Conservation (phyloP, 768 basidiomycete species). For the Pleurotus pulmonarius region DNA sequence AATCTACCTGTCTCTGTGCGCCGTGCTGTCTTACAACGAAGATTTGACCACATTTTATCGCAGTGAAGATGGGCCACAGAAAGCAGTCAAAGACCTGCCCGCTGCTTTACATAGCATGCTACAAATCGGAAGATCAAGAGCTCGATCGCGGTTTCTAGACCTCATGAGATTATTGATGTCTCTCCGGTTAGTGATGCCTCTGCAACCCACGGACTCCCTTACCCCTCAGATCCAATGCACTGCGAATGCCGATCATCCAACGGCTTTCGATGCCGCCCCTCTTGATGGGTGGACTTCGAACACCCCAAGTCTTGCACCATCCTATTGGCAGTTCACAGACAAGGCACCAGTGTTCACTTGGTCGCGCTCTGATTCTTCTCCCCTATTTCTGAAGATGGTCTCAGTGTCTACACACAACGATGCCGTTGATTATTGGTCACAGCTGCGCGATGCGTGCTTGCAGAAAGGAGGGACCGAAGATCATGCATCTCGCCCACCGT, state of each 20-base stretch:
- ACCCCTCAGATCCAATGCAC: conserved; percentile 43
- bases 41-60: conserved; percentile 51
- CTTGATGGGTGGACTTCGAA: conserved; percentile 41
- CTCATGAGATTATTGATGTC: conserved; percentile 54
- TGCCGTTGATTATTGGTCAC: conserved; percentile 53
- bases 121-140: conserved; percentile 55
- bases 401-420: conserved; percentile 34
- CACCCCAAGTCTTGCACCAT: conserved; percentile 45
- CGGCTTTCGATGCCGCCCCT: conserved; percentile 40
- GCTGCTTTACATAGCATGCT: conserved; percentile 43
- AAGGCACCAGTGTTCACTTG: conserved; percentile 58
- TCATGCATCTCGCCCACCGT: too few relatives aligned
- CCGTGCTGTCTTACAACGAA: conserved; percentile 51
- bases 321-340: conserved; percentile 61
- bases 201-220: conserved; percentile 39
- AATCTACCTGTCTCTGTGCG: conserved; percentile 63
- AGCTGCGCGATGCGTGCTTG: conserved; percentile 44
- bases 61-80: conserved; percentile 43
- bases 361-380: conserved; percentile 45
- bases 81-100: conserved; percentile 52
- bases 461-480: background rate
- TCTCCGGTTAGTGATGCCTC: conserved; percentile 58
- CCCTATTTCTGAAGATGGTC: conserved; percentile 52
- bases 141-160: conserved; percentile 59
- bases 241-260: conserved; percentile 39